phyloP scores from a whole-genome alignment of 495 filamentous ascomycete species.

The Penicillium canariense region DNA sequence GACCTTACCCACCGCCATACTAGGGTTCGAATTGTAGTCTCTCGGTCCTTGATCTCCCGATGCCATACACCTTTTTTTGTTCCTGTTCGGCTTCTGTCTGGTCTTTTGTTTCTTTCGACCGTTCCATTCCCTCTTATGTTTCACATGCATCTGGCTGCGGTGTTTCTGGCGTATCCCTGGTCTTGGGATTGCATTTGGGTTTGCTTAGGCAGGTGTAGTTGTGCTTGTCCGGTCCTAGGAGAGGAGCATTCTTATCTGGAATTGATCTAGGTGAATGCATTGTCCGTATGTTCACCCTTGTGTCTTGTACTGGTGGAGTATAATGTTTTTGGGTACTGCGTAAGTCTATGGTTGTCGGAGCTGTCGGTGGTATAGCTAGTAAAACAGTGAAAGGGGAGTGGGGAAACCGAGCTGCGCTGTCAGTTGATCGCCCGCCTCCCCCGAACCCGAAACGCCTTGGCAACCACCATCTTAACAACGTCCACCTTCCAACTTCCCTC shows the following conservation, averaged over 20 bases:
- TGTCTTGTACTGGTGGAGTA: neutral
- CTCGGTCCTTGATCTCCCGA: neutral
- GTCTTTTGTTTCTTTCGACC: neutral
- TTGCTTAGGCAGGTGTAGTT: neutral
- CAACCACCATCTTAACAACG: slow-evolving; percentile 5
- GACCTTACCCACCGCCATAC: slow-evolving; percentile 20
- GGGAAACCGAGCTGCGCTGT: too few relatives aligned
- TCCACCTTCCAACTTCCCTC: neutral
- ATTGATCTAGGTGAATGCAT: neutral
- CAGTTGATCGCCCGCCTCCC: too few relatives aligned
- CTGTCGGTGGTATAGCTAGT: too few relatives aligned
- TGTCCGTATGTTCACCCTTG: neutral
- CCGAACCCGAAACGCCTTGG: too few relatives aligned
- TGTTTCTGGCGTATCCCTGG: slow-evolving; percentile 22
- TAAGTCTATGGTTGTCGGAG: neutral
- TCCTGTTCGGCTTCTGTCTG: neutral
- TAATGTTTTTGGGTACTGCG: neutral
- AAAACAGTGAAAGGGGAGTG: too few relatives aligned
- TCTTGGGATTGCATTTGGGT: neutral
- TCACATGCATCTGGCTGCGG: slow-evolving; percentile 19
- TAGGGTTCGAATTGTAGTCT: slow-evolving; percentile 7
- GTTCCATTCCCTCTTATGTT: neutral
- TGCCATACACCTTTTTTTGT: neutral
- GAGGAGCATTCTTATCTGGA: neutral
- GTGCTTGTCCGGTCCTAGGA: neutral